Evolutionary conservation across 306 rosid genomes (phyloP), one percentile per base, ranked within the genome.

Genomic region (Arachis hypogaea): DNA sequence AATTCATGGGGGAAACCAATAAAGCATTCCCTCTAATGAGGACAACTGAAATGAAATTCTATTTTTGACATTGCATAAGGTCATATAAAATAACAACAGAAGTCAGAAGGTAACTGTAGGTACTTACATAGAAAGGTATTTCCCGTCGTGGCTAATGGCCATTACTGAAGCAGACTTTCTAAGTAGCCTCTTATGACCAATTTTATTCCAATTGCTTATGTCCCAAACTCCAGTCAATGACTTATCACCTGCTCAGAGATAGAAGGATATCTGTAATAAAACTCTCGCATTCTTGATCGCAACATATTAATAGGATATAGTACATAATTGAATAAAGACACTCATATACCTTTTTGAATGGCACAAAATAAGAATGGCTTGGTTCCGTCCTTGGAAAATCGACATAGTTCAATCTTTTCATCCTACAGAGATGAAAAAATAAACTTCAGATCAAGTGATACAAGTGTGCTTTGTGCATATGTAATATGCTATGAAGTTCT

Each of bases 331-430:
- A 75, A 59, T 60, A 28, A 46, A 65, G 66, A 66, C 51, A 72
- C 58, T 47, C 51, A 3, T 60, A 16, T 69, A 93, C 98, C 98
- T 88, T 83, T 88, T 71, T 91, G 90, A 76, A 88, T 73, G 8
- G 97, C 77, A 70, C 94, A 85, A 77, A 94, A 94, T 33, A 91
- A 63, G 82, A 94, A 94, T 11, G 98, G 98, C 74, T 94, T 94
- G 78, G 96, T 91, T 69, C 96, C 98, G 46, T 91, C 98, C 88
- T 89, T 91, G 22, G 98, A 94, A 81, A 94, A 94, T 66, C 93
- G 88, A 76, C 98, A 94, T 60, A 94, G 82, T 78, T 91, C 96
- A 84, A 94, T 89, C 72, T 82, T 86, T 84, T 94, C 98, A 76
- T 89, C 97, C 98, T 94, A 60, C 11, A 51, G 59, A 81, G 22